A percentile compares a stretch with the other conserved stretches of the same genome.
These are phyloP conservation scores for Pterocarpus macrocarpus DNA, from an alignment of 306 rosid genomes.

Conservation along the genomic window DNA sequence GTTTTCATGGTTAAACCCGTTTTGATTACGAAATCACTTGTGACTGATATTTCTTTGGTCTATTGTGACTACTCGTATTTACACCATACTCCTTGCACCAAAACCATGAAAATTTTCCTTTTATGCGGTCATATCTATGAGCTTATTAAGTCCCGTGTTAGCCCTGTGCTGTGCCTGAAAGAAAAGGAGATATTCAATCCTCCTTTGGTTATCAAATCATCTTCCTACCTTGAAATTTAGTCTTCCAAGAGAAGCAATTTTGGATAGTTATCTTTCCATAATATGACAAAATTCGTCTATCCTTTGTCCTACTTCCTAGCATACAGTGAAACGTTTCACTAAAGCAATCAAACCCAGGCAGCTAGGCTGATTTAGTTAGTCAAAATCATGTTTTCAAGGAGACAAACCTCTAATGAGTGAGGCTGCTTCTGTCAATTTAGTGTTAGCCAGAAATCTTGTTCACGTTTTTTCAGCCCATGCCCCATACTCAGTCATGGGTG, in stretches of 20 bases:
- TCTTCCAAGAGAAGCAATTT: conserved; percentile 8
- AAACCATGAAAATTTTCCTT: conserved; percentile 37
- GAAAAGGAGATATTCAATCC: neutral
- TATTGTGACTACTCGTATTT: conserved; percentile 29
- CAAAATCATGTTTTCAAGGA: neutral
- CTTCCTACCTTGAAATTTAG: neutral
- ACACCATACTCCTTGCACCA: conserved; percentile 30
- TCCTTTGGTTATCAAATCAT: neutral
- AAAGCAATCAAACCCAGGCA: neutral
- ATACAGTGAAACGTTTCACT: conserved; percentile 7
- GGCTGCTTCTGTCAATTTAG: conserved; percentile 3
- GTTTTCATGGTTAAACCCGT: conserved; percentile 37
- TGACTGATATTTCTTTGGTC: conserved; percentile 31
- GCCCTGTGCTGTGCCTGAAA: neutral
- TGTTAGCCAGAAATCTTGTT: neutral
- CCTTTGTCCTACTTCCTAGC: conserved; percentile 26
- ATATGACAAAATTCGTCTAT: conserved; percentile 7
- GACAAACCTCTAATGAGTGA: neutral
- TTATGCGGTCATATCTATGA: conserved; percentile 26
- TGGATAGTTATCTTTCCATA: conserved; percentile 8
- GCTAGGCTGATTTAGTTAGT: conserved; percentile 3
- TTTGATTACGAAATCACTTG: conserved; percentile 18
- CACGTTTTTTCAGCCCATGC: conserved; percentile 12
- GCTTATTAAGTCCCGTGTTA: conserved; percentile 11
- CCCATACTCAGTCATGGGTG: neutral